Base-by-base conservation (phyloP, 1,284 basidiomycete species). In the Marasmius fiardii region DNA sequence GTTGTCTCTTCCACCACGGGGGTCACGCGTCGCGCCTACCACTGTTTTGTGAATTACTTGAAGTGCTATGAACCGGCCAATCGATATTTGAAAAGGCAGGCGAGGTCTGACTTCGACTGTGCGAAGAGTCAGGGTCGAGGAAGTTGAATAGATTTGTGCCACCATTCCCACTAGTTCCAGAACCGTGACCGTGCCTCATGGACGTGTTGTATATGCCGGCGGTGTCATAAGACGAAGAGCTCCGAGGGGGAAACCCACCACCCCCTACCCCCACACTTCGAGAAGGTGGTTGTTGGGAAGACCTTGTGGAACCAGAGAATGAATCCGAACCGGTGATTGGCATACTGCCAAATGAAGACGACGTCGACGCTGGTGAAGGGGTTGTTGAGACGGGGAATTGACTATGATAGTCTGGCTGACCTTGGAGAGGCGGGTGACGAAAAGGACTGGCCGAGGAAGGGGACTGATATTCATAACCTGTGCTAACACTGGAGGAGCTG, bases 121-220 rank as follows among this genome's bases (percentile, higher is more conserved):
- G 57, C 18, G 52, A 33, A 18, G 11, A 21, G 16, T 58, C 57
- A 4, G 26, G 35, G 20, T 58, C 53, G 26, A 58, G 50, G 49
- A 55, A 58, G 20, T 51, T 52, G 53, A 58, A 58, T n/a, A 43
- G 48, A 28, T 54, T 53, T 8, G 24, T 33, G 24, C 53, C 37
- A 3, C 24, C 23, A n/a, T 33, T 14, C 18, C 41, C 53, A 12
- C 48, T 48, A 8, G 56, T 50, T 8, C 23, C 23, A 6, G 53
- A 26, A 24, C 26, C 48, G 18, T 57, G 56, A 16, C 33, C 14
- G 35, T 41, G 35, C 26, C 50, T 52, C 44, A 53, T 58, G 23
- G 49, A 51, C 28, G 45, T 12, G 6, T 54, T 44, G 43, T 54
- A 58, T 23, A 58, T 34, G 6, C 39, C 39, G 39, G 53, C 53